These are phyloP conservation scores for Lotus japonicus DNA, from an alignment of 306 rosid genomes.

Conservation along the genomic window DNA sequence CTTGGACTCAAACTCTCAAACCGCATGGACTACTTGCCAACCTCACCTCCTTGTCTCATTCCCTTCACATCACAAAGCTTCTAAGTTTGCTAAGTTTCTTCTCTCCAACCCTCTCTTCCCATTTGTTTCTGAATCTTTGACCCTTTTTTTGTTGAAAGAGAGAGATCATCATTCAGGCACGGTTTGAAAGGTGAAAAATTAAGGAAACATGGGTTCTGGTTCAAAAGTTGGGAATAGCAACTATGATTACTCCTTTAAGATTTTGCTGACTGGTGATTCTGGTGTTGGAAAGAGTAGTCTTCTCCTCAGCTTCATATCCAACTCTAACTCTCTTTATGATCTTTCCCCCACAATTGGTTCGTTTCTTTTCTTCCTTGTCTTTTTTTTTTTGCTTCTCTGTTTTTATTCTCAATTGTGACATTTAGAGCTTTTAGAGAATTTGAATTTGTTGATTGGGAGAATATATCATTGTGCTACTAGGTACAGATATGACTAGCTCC, in stretches of 20 bases:
- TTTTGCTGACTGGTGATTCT: conserved; percentile 84
- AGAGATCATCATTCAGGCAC: neutral
- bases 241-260: conserved; percentile 85
- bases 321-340: conserved; percentile 49
- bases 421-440: neutral
- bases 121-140: too few species aligned
- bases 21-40: conserved; percentile 33
- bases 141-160: neutral
- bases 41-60: conserved; percentile 26
- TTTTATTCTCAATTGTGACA: neutral
- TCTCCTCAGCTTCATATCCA: conserved; percentile 77
- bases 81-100: neutral
- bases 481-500: too few species aligned
- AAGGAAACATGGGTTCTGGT: conserved; percentile 46
- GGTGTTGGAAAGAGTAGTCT: conserved; percentile 98
- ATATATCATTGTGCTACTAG: too few species aligned
- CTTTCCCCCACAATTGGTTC: conserved; percentile 86
- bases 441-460: neutral
- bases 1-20: conserved; percentile 23
- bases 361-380: neutral
- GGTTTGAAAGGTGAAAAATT: too few species aligned
- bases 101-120: neutral
- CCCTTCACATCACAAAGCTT: neutral
- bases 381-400: too few species aligned
- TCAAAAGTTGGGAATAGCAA: conserved; percentile 42